These are phyloP conservation scores for Monosporascus sp. DNA, from an alignment of 2,329 filamentous ascomycete genomes.

Conservation along the genomic window DNA sequence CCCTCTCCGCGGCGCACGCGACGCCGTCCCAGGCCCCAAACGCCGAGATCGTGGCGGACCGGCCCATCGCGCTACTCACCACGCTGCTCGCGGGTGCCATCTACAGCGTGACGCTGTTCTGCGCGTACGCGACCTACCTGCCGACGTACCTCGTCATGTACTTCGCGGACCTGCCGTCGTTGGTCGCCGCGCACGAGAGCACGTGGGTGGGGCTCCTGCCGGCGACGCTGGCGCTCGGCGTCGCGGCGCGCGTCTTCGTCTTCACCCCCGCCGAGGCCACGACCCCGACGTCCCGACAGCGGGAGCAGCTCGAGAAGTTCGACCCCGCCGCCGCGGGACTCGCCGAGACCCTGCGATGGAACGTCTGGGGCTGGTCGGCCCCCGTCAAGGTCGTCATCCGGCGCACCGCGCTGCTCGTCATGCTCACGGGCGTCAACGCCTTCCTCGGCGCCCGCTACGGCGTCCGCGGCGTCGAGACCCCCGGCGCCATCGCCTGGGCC, in stretches of 20 bases:
- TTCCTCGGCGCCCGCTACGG: slow-evolving; percentile 62
- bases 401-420: slow-evolving; percentile 55
- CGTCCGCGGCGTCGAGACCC: slow-evolving; percentile 62
- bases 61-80: slow-evolving; percentile 57
- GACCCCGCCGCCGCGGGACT: slow-evolving; percentile 61
- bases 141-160: slow-evolving; percentile 67
- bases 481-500: slow-evolving; percentile 69
- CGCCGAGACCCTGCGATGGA: slow-evolving; percentile 64
- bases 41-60: slow-evolving; percentile 59
- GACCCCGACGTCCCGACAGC: slow-evolving; percentile 41
- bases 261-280: slow-evolving; percentile 63
- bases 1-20: slow-evolving; percentile 58
- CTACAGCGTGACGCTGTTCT: slow-evolving; percentile 68
- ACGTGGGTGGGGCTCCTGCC: slow-evolving; percentile 57
- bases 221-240: slow-evolving; percentile 53
- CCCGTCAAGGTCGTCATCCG: slow-evolving; percentile 59
- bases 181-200: slow-evolving; percentile 62
- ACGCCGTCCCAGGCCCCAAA: slow-evolving; percentile 50
- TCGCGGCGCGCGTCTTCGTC: slow-evolving; percentile 69
- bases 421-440: slow-evolving; percentile 52
- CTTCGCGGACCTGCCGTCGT: slow-evolving; percentile 65
- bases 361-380: slow-evolving; percentile 63
- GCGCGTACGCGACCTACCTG: slow-evolving; percentile 64
- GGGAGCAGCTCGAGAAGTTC: slow-evolving; percentile 45
- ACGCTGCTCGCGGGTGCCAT: slow-evolving; percentile 64